Percentiles rank a stretch among this genome's conserved stretches.
phyloP scores from a whole-genome alignment of 306 rosid species.

The Prosopis cineraria region DNA sequence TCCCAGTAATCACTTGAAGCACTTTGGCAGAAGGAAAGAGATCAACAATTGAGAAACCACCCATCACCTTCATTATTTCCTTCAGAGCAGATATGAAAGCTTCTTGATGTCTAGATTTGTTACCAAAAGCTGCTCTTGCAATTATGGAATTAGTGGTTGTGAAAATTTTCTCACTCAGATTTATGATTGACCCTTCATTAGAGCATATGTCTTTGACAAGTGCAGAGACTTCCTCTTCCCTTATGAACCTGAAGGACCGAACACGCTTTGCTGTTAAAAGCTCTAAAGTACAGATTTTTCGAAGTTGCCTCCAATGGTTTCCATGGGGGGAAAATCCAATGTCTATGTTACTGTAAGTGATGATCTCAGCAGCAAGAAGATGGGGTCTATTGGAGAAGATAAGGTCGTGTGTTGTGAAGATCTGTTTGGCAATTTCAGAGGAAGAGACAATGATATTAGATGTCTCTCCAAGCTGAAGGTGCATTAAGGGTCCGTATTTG shows the following conservation, averaged over 20 bases:
- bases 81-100: neutral
- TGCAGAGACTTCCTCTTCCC: neutral
- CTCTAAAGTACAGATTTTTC: neutral
- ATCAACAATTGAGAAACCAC: constrained; percentile 1
- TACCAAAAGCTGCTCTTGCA: neutral
- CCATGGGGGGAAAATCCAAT: too few species aligned
- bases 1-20: neutral
- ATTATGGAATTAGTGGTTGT: too few species aligned
- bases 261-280: neutral
- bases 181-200: neutral
- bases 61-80: neutral
- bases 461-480: too few species aligned
- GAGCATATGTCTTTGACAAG: neutral
- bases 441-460: too few species aligned
- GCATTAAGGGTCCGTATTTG: too few species aligned
- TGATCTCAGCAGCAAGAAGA: too few species aligned
- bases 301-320: too few species aligned
- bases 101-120: neutral
- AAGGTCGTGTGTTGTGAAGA: too few species aligned
- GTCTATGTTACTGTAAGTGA: too few species aligned
- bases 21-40: constrained; percentile 13
- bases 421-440: too few species aligned
- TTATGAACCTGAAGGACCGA: neutral
- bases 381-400: too few species aligned
- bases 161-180: neutral